A percentile compares a stretch with the other conserved stretches of the same genome.
These are phyloP conservation scores for Vitis hybrid DNA, from an alignment of 177 flowering plant genomes.

Conservation along the genomic window DNA sequence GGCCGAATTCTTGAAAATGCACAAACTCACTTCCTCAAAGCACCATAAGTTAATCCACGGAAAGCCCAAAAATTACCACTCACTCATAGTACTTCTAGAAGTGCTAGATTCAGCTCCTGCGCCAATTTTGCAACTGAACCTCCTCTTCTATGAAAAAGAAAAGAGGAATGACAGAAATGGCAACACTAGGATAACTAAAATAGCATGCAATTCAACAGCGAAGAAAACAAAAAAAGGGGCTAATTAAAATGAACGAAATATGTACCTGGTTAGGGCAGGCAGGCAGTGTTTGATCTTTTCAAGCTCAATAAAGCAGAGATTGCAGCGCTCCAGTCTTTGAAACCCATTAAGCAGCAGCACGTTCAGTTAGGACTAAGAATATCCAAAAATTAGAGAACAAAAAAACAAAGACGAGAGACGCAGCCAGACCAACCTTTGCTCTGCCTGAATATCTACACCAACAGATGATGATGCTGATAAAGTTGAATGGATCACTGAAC, in stretches of 20 bases:
- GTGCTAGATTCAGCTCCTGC: conserved; percentile 76
- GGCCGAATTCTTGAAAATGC: background rate
- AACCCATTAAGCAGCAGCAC: conserved; percentile 7
- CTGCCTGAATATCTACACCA: conserved; percentile 96
- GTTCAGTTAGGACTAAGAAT: background rate
- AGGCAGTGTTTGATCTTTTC: conserved; percentile 70
- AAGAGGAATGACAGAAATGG: background rate
- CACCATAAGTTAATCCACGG: conserved; percentile 2
- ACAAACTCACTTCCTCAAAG: conserved; percentile 5
- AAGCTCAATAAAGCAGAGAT: conserved; percentile 80
- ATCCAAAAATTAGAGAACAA: background rate
- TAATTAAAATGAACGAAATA: background rate
- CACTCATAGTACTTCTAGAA: conserved; percentile 61
- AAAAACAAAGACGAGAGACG: background rate
- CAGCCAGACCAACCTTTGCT: conserved; percentile 65
- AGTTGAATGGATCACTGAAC: conserved; percentile 78
- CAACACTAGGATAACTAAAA: background rate
- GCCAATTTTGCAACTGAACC: conserved; percentile 83
- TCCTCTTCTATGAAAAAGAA: conserved; percentile 57
- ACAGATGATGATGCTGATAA: conserved; percentile 80
- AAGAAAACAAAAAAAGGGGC: no score
- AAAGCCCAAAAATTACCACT: conserved; percentile 11
- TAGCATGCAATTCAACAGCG: no score
- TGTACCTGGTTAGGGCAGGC: conserved; percentile 70
- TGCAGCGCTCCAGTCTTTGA: conserved; percentile 87